A percentile compares a stretch with the other conserved stretches of the same genome.
Evolutionary conservation across 441 rosid genomes (phyloP).

Genomic region (Gossypium gossypioides): DNA sequence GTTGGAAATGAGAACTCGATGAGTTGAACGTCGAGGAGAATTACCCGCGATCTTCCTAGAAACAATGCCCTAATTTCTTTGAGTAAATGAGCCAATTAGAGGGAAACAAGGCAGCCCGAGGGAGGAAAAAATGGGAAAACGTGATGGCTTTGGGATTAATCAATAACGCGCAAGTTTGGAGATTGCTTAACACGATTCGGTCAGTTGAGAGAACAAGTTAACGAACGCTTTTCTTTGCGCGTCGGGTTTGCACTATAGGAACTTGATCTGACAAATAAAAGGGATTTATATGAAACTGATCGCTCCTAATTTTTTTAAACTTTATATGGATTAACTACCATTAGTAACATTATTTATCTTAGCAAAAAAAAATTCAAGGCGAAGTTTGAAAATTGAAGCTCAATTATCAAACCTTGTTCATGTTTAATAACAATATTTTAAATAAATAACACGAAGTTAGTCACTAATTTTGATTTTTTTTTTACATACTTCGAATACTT

Average conservation of each 20-base stretch:
- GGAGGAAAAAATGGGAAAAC: background rate
- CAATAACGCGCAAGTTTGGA: background rate
- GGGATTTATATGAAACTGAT: background rate
- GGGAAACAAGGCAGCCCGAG: background rate
- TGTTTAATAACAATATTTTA: no score
- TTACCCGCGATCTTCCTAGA: background rate
- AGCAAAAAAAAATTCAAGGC: no score
- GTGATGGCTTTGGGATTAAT: background rate
- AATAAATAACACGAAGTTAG: no score
- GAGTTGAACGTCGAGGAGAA: background rate
- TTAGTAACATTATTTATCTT: no score
- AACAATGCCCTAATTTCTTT: constrained; percentile 1
- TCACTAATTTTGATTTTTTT: no score
- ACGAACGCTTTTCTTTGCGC: background rate
- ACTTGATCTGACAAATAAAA: background rate
- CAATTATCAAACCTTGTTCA: no score
- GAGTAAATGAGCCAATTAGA: background rate
- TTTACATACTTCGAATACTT: no score
- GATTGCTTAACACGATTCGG: background rate
- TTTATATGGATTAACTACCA: background rate
- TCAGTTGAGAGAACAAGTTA: background rate
- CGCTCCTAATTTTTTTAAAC: background rate
- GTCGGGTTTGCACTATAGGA: background rate
- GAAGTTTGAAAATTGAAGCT: no score
- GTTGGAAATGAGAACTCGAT: background rate